phyloP scores from a whole-genome alignment of 805 yeast species.

The Yueomyces sp. region DNA sequence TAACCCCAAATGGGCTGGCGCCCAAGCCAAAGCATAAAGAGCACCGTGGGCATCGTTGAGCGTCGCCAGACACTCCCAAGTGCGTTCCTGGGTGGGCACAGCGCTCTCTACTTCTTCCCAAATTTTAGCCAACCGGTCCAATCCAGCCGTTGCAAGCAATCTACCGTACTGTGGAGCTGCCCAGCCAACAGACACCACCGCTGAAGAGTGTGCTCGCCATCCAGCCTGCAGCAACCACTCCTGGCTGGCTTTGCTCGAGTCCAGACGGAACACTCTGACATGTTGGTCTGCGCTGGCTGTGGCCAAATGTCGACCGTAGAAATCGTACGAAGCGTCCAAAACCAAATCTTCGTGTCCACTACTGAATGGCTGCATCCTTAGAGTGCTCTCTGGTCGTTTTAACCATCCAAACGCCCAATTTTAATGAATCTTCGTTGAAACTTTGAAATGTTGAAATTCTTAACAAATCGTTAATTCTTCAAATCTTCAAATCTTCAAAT shows the following conservation, averaged over 20 bases:
- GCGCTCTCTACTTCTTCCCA: constrained; percentile 88
- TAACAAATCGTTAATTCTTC: too few relatives aligned
- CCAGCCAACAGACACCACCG: constrained; percentile 74
- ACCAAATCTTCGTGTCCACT: constrained; percentile 91
- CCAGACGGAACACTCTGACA: constrained; percentile 74
- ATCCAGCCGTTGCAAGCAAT: constrained; percentile 74
- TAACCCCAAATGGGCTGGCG: constrained; percentile 73
- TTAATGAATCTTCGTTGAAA: too few relatives aligned
- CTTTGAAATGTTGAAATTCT: too few relatives aligned
- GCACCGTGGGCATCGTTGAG: constrained; percentile 84
- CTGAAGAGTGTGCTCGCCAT: constrained; percentile 92
- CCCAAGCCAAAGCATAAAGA: constrained; percentile 77
- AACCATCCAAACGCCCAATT: too few relatives aligned
- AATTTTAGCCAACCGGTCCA: constrained; percentile 75
- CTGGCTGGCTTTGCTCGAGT: constrained; percentile 35
- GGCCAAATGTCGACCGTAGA: constrained; percentile 83
- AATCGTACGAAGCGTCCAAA: constrained; percentile 84
- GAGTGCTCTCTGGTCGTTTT: neutral
- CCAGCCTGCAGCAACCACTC: constrained; percentile 78
- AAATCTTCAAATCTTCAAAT: too few relatives aligned
- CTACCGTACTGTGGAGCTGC: constrained; percentile 92
- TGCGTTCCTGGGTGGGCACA: constrained; percentile 58
- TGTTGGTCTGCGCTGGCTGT: constrained; percentile 94
- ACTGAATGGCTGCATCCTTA: constrained; percentile 50
- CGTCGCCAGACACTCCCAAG: constrained; percentile 70